Base-by-base conservation (phyloP, 257 asterid species). In the Cynanchum wilfordii region DNA sequence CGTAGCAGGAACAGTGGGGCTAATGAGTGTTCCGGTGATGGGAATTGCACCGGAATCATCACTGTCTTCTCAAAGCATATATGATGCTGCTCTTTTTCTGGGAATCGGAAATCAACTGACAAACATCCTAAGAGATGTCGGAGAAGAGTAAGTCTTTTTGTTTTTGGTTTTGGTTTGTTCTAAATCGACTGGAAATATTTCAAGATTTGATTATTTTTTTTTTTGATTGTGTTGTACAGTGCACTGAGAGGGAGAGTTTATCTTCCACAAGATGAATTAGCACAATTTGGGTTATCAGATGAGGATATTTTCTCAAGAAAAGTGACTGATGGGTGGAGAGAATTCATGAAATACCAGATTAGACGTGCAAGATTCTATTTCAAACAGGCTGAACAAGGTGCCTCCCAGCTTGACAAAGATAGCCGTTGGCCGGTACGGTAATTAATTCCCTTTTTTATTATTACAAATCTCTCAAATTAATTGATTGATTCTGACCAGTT, bases 1-100 rank as follows among this genome's bases (percentile, higher is more conserved):
- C 66, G 97, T 89, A 47, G 97, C 96, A 38, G 95, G 97, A 62
- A 91, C 95, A 2, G 92, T 89, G 58, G 97, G 97, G 20, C 78
- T 91, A 49, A 91, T 89, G 97, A 89, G 96, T 68, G 97, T 91
- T 11, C 97, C 95, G 12, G 79, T 91, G 17, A 87, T 91, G 96
- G 96, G 97, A 33, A 91, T 91, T 66, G 92, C 97, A 24, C 89
- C 93, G 3, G 96, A 91, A 75, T 81, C 89, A 1, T 55, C 81
- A 8, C 40, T 84, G 30, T 84, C 96, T 7, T 77, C 84, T 67
- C 93, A 87, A 17, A 79, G 42, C 10, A 70, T 89, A 27, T 91
- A 91, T n/a, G 81, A 79, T 65, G 85, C 88, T 20, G 96, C 96
- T 36, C 81, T 90, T 52, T 77, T 62, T 63, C 78, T 90, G 56